Conservation (phyloP, 305 asterid species). For the Fraxinus floribunda region DNA sequence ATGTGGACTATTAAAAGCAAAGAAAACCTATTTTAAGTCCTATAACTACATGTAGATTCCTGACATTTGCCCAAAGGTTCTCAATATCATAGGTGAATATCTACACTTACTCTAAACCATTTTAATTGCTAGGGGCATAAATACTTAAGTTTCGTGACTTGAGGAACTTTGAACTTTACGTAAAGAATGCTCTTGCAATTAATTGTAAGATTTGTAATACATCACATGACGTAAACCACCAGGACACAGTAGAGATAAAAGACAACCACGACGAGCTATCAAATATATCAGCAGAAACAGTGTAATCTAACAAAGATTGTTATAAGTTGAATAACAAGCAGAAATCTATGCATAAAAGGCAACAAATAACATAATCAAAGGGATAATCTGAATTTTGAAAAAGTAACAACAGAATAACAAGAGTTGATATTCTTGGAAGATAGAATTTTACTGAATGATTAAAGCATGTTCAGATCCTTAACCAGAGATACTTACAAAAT, state of each 20-base stretch:
- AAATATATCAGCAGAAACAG: not conserved
- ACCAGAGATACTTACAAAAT: slow-evolving; percentile 67
- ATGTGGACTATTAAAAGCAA: not conserved
- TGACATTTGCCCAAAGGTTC: not conserved
- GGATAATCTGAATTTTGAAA: not conserved
- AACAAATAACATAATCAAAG: not conserved
- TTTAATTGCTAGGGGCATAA: not conserved
- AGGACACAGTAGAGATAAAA: not conserved
- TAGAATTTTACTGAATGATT: slow-evolving; percentile 11
- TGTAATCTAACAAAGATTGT: not conserved
- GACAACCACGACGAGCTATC: not conserved
- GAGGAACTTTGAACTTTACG: not conserved
- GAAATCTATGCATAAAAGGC: not conserved
- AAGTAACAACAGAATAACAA: not conserved
- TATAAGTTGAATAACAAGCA: not conserved
- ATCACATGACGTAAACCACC: not conserved
- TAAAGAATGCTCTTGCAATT: not conserved
- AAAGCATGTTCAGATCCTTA: not conserved
- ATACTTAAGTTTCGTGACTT: not conserved
- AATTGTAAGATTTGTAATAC: not conserved
- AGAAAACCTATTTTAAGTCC: not conserved
- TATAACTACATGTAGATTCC: not conserved
- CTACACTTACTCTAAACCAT: not conserved
- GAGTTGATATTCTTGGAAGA: slow-evolving; percentile 8
- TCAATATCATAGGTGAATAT: not conserved